These are phyloP conservation scores for Basipetospora sp. DNA, from an alignment of 2,329 filamentous ascomycete species.

Conservation along the genomic window DNA sequence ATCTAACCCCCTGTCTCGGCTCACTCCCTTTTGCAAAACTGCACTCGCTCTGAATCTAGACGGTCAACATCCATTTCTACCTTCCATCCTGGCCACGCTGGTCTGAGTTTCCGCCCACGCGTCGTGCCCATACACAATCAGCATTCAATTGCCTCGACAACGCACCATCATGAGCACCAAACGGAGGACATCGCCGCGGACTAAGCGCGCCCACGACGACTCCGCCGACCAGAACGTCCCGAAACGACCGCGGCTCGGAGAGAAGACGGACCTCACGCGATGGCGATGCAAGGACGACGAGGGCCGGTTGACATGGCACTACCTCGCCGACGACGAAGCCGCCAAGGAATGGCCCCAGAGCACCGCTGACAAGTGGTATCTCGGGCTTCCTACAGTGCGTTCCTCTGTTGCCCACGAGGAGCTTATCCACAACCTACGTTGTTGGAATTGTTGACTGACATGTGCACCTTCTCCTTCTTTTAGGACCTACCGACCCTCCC, in stretches of 20 bases:
- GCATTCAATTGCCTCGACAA: conserved; percentile 11
- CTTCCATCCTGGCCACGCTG: no score
- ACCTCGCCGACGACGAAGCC: conserved; percentile 60
- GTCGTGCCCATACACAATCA: no score
- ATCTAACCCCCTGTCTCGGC: no score
- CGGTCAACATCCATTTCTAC: no score
- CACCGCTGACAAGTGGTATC: conserved; percentile 73
- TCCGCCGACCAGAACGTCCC: conserved; percentile 20
- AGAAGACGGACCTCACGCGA: conserved; percentile 60
- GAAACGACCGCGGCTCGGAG: conserved; percentile 33
- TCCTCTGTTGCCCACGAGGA: not conserved
- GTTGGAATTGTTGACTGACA: no score
- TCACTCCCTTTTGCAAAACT: no score
- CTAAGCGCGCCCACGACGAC: conserved; percentile 28
- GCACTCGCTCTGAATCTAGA: no score
- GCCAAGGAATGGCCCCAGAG: conserved; percentile 69
- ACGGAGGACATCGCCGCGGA: conserved; percentile 12
- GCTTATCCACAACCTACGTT: not conserved
- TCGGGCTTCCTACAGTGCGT: conserved; percentile 63
- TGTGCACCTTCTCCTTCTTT: conserved; percentile 4
- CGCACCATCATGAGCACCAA: conserved; percentile 17
- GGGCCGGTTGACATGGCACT: conserved; percentile 88
- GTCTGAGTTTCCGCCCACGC: no score
- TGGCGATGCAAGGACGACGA: conserved; percentile 68
- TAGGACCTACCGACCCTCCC: conserved; percentile 66